These are phyloP conservation scores for Ganoderma multipileum DNA, from an alignment of 1,284 basidiomycete species.

Conservation along the genomic window DNA sequence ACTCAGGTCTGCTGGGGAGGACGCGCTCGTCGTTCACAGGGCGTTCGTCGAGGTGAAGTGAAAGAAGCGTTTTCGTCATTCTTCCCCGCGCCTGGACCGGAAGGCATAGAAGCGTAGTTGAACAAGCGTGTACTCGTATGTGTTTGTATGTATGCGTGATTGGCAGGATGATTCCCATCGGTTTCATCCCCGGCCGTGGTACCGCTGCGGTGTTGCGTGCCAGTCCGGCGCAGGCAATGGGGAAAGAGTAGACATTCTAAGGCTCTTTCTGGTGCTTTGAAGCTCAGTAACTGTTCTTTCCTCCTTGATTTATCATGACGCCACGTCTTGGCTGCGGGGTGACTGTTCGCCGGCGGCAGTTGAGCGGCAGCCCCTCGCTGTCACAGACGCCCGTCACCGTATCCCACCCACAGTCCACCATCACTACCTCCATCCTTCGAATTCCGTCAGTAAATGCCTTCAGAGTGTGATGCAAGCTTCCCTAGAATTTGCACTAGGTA, in stretches of 20 bases:
- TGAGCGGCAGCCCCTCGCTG: background rate
- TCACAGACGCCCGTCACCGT: background rate
- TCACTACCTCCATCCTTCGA: background rate
- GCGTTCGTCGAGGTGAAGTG: slow-evolving; percentile 39
- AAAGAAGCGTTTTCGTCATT: background rate
- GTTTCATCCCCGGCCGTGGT: background rate
- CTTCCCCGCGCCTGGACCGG: background rate
- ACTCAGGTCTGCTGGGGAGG: slow-evolving; percentile 48
- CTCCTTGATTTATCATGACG: background rate
- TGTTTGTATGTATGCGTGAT: background rate
- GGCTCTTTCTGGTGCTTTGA: background rate
- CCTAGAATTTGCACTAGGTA: too few species aligned
- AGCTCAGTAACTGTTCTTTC: background rate
- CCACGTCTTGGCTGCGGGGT: background rate
- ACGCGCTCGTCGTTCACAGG: slow-evolving; percentile 46
- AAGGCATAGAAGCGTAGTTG: background rate
- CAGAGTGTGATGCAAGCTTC: too few species aligned
- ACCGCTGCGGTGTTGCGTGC: background rate
- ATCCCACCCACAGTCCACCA: background rate
- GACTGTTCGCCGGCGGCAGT: background rate
- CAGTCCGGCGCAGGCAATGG: background rate
- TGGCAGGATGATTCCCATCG: background rate
- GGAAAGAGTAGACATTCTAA: background rate
- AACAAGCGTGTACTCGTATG: background rate
- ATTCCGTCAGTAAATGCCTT: background rate